These are phyloP conservation scores for Candida labiduridarum DNA, from an alignment of 1,139 yeast genomes.

Conservation along the genomic window DNA sequence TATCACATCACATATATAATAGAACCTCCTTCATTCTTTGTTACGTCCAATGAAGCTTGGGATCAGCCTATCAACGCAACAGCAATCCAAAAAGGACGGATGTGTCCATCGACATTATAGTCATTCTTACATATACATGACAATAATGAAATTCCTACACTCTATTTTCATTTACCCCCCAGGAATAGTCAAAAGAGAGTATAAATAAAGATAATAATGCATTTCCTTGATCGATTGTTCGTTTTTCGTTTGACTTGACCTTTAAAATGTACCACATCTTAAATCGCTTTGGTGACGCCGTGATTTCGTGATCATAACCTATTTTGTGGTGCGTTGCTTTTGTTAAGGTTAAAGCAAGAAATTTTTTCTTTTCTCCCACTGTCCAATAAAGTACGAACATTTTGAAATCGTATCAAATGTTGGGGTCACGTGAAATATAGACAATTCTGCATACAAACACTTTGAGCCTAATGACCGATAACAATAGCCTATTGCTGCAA, in stretches of 20 bases:
- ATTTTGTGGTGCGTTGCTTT: background rate
- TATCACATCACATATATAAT: background rate
- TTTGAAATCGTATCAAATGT: too few species aligned
- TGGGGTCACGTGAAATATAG: too few species aligned
- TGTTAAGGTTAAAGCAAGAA: background rate
- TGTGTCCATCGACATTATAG: background rate
- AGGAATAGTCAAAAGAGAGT: background rate
- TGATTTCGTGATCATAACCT: background rate
- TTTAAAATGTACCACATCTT: background rate
- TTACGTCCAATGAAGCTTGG: background rate
- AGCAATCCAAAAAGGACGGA: background rate
- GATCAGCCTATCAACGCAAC: background rate
- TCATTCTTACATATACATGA: background rate
- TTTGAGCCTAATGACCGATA: too few species aligned
- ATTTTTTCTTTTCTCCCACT: background rate
- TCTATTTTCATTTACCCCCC: background rate
- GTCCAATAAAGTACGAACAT: background rate
- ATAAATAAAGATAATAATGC: background rate
- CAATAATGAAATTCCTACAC: background rate
- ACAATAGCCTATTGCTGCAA: background rate
- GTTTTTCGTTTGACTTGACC: background rate
- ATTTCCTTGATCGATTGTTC: background rate
- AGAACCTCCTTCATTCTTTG: background rate
- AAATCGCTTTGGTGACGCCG: background rate
- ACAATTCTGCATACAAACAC: too few species aligned